Evolutionary conservation across 2,329 filamentous ascomycete species (phyloP), one percentile per base, ranked within the genome.

Genomic region (Tolypocladium pustulatum): DNA sequence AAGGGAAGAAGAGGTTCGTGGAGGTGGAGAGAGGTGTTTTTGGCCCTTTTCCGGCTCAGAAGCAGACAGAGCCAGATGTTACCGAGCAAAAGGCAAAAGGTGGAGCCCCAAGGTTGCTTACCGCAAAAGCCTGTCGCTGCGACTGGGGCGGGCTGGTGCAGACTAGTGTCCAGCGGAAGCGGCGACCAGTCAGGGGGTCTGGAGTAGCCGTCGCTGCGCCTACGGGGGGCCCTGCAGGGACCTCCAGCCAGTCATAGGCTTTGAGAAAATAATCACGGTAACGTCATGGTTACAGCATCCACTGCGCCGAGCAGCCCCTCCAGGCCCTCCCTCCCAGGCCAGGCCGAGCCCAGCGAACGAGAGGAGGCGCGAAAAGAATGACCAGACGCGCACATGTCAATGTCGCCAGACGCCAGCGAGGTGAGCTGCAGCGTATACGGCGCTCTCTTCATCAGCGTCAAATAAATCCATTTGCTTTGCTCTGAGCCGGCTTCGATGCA

Each of bases 1-100:
- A 57, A 43, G 58, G 58, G 57, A 57, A 41, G 57, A 57, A 38
- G 59, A 25, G 56, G 55, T 40, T 57, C 60, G 58, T 55, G 59
- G 53, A 62, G 60, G 62, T 62, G 64, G 65, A 64, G 67, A 65
- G 67, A 63, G 61, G 63, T 67, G 62, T 68, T 67, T 68, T 64
- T 60, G 59, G 58, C 58, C 57, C 56, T 54, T 53, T 34, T 40
- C 56, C 59, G 57, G 52, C 61, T 56, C 59, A 58, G 36, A 41
- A 49, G 34, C 49, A 40, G 25, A 57, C 57, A 58, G 53, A 59
- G 38, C 61, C 62, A 62, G 61, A 61, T 59, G 63, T 60, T 61
- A 43, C 58, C 60, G 60, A 61, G 62, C 58, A 61, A 43, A n/a
- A 56, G 57, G 61, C 51, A 54, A 57, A 55, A 34, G 56, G 58